Percentiles rank a stretch among this genome's conserved stretches.
Evolutionary conservation across 768 basidiomycete genomes (phyloP).

Genomic region (Pleurotus citrinopileatus): DNA sequence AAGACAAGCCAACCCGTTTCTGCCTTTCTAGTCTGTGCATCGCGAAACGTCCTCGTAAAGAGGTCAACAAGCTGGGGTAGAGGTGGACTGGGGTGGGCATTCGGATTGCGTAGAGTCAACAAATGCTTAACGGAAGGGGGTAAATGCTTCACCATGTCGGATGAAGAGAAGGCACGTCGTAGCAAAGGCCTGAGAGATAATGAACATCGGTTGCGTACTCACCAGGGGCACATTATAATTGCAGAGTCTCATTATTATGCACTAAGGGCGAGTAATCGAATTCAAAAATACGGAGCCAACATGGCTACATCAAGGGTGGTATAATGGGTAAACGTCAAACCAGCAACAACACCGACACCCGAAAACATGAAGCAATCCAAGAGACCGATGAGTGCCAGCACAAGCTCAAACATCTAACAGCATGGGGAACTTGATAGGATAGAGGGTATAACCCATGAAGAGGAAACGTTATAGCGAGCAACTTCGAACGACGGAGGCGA

Average conservation of each 20-base stretch:
- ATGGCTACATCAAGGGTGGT: constrained; percentile 5
- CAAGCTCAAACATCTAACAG: constrained; percentile 1
- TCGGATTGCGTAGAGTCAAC: constrained; percentile 63
- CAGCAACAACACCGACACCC: constrained; percentile 8
- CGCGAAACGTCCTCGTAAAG: constrained; percentile 58
- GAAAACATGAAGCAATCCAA: constrained; percentile 10
- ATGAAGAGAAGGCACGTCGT: neutral
- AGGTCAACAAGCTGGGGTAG: constrained; percentile 48
- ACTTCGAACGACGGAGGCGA: neutral
- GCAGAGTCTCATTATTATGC: too few species aligned
- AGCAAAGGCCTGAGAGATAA: neutral
- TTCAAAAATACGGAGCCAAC: neutral
- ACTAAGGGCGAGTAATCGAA: too few species aligned
- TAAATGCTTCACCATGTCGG: constrained; percentile 42
- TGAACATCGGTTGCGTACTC: neutral
- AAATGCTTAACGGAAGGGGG: constrained; percentile 71
- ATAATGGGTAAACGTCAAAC: constrained; percentile 4
- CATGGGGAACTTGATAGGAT: neutral
- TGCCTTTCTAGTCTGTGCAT: constrained; percentile 61
- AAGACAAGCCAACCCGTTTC: constrained; percentile 83
- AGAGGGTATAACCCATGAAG: constrained; percentile 11
- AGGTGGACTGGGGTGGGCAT: constrained; percentile 56
- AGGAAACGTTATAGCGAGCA: neutral
- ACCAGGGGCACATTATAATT: too few species aligned
- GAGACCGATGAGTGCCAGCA: constrained; percentile 8